phyloP scores from a whole-genome alignment of 495 filamentous ascomycete genomes.

The Amorphotheca resinae region DNA sequence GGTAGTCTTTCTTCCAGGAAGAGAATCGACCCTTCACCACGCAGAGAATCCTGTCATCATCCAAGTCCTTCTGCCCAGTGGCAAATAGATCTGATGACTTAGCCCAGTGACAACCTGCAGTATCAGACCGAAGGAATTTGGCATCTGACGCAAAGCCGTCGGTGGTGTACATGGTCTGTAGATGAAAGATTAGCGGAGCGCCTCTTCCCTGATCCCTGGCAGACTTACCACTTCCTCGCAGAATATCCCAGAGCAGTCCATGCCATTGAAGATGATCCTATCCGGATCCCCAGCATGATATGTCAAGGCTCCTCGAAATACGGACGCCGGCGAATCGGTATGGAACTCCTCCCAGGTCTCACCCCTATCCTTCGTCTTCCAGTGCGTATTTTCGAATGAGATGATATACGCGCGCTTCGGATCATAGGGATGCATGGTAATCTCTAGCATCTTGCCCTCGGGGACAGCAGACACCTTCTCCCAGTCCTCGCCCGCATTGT shows the following conservation, averaged over 20 bases:
- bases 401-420: slow-evolving; percentile 66
- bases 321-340: slow-evolving; percentile 34
- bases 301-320: slow-evolving; percentile 35
- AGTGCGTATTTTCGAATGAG: slow-evolving; percentile 53
- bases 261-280: slow-evolving; percentile 70
- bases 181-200: not conserved
- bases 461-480: slow-evolving; percentile 47
- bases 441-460: slow-evolving; percentile 42
- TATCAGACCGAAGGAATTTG: slow-evolving; percentile 47
- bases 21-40: slow-evolving; percentile 58
- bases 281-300: slow-evolving; percentile 75
- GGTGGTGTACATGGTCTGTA: slow-evolving; percentile 59
- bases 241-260: slow-evolving; percentile 47
- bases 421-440: slow-evolving; percentile 67
- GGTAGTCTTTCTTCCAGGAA: slow-evolving; percentile 48
- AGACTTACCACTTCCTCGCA: slow-evolving; percentile 34
- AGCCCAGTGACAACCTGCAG: slow-evolving; percentile 72
- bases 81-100: slow-evolving; percentile 60
- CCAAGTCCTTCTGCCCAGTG: slow-evolving; percentile 42
- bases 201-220: not conserved
- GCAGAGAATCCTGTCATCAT: slow-evolving; percentile 61
- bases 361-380: slow-evolving; percentile 67
- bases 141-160: slow-evolving; percentile 63
- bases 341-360: slow-evolving; percentile 66
- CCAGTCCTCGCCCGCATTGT: slow-evolving; percentile 71